Evolutionary conservation across 352 stramenopile genomes (phyloP), one percentile per base, ranked within the genome.

Genomic region (Nothophytophthora sp.): DNA sequence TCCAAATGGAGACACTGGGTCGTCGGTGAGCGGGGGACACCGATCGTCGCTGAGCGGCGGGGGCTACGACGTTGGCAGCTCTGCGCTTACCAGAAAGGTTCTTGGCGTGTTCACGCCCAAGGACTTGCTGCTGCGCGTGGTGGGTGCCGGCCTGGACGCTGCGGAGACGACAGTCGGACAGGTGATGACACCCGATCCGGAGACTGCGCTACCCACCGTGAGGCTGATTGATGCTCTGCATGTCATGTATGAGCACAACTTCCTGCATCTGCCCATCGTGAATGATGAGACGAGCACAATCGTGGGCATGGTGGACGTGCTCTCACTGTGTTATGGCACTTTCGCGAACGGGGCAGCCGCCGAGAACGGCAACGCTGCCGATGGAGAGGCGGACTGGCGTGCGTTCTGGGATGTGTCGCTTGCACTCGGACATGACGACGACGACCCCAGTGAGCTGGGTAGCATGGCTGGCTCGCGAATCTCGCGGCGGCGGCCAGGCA

Each of bases 61-160:
- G 40, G 55, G 62, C 20, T 81, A 68, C 40, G 67, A 76, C 7
- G 70, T 71, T 30, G 82, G 79, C 6, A 70, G 50, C 1, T 73
- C 64, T 6, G 64, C 64, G 29, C 30, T 73, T 10, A 73, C 60
- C 16, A 54, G 64, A 42, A 95, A 94, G 70, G 62, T 78, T 16
- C 64, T 99, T 13, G 97, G 97, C 53, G 98, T 99, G 46, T 98
- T 99, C 59, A 98, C 96, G 0, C 97, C 97, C 4, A 99, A 99
- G 69, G 97, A 99, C 74, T 70, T 99, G 59, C 86, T 99, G 66
- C 87, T 95, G 15, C 83, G 96, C 29, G 96, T 98, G 12, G 83
- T 98, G 49, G 92, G 95, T 5, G 95, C 93, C 33, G 90, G 94
- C 27, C 54, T 98, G 5, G 84, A 97, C 48, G 81, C 96, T 18